Evolutionary conservation across 2,329 filamentous ascomycete genomes (phyloP), one percentile per base, ranked within the genome.

Genomic region (Alternaria rosae): DNA sequence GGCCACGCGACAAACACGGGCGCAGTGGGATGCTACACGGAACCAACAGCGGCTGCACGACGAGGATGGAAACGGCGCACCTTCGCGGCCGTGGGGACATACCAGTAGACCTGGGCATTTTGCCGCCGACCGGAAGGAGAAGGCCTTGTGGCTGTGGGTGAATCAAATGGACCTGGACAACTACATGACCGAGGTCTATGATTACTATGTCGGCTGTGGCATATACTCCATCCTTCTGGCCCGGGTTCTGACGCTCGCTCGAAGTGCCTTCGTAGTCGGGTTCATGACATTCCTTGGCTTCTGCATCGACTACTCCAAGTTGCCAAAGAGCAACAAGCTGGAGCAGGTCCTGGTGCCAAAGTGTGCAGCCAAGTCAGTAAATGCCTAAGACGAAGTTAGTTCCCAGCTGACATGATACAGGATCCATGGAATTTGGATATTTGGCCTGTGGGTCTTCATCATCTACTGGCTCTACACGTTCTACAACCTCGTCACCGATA

Each of bases 91-190:
- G 4, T 77, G 74, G 73, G 66, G 63, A 9, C 59, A 69, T 35
- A 63, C 70, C 11, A 68, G 63, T 6, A 66, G 74, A 50, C 62
- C 69, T 3, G 71, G 71, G 5, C 70, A 73, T 38, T 74, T 76
- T 23, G 70, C 71, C 12, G 68, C 84, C 26, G 86, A 88, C 70
- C 87, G 88, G 1, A 89, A 89, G 78, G 91, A 94, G 74, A 91
- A 90, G 78, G 93, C 94, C 4, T 88, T 97, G 83, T 97, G 93
- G 90, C 87, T 92, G 79, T 97, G 94, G 92, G 92, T 92, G 57
- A 97, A 97, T 73, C 92, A 95, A 59, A 88, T 92, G 38, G 95
- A 97, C 74, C 83, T 97, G 55, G 94, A 97, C 79, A 90, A 89
- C 71, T 97, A 97, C 76, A 88, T 97, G 74, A 87, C 88, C 57